Conservation (phyloP, 495 filamentous ascomycete genomes). For the Neurospora sublineolata region DNA sequence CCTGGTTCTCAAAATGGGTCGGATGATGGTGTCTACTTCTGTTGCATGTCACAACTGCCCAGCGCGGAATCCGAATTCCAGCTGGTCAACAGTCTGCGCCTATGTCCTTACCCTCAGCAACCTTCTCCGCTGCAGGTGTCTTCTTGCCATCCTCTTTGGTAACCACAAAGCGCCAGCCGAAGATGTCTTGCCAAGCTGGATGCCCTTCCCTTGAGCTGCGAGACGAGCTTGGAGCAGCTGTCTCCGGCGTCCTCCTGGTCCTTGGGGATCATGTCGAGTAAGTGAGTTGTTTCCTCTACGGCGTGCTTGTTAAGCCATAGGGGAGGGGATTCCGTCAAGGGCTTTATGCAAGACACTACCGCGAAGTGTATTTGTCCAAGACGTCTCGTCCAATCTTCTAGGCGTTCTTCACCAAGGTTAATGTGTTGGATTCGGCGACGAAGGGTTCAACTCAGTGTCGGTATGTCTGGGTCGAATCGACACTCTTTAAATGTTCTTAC, state of each 20-base stretch:
- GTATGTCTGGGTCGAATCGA: background rate
- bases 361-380: background rate
- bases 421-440: background rate
- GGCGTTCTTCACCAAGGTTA: too few species aligned
- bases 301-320: background rate
- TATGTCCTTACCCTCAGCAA: too few species aligned
- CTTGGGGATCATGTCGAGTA: slow-evolving; percentile 36
- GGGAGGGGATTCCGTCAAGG: too few species aligned
- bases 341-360: background rate
- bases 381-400: background rate
- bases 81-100: too few species aligned
- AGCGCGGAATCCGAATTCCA: too few species aligned
- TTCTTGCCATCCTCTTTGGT: slow-evolving; percentile 17
- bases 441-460: background rate
- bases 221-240: slow-evolving; percentile 55
- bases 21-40: too few species aligned
- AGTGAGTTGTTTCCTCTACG: slow-evolving; percentile 50
- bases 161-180: slow-evolving; percentile 59
- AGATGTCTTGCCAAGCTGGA: slow-evolving; percentile 72
- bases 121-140: too few species aligned
- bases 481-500: background rate
- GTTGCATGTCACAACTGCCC: too few species aligned
- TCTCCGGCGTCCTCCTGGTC: slow-evolving; percentile 54
- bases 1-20: too few species aligned
- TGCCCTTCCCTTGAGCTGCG: slow-evolving; percentile 72